Percentiles rank a stretch among this genome's conserved stretches.
These are phyloP conservation scores for Podospora pseudoanserina DNA, from an alignment of 495 filamentous ascomycete genomes.

Conservation along the genomic window DNA sequence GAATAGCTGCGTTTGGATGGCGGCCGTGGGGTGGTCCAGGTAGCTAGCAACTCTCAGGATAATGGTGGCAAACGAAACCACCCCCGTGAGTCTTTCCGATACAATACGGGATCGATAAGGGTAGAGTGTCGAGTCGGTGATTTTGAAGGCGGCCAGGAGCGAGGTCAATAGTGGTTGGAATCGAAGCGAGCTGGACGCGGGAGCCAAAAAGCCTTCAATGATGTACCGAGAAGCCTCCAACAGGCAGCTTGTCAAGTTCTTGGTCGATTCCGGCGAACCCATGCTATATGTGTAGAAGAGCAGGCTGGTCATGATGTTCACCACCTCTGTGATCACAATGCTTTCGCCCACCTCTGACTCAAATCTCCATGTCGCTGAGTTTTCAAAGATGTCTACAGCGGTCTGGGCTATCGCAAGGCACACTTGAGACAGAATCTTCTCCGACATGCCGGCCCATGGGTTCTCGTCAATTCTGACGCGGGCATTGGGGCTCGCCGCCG, in stretches of 20 bases:
- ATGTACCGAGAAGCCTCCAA: constrained; percentile 68
- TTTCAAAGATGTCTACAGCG: constrained; percentile 77
- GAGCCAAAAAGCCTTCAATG: constrained; percentile 68
- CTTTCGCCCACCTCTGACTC: constrained; percentile 60
- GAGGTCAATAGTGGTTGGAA: constrained; percentile 74
- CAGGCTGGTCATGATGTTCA: constrained; percentile 65
- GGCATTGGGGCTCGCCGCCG: constrained; percentile 47
- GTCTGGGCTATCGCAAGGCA: constrained; percentile 66
- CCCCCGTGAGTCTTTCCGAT: constrained; percentile 58
- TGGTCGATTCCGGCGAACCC: constrained; percentile 55
- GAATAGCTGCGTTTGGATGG: constrained; percentile 76
- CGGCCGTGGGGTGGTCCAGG: constrained; percentile 54
- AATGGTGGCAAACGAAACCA: constrained; percentile 62
- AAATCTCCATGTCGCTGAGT: constrained; percentile 79
- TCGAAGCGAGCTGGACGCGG: constrained; percentile 62
- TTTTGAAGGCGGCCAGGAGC: constrained; percentile 62
- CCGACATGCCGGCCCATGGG: constrained; percentile 67
- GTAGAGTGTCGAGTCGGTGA: constrained; percentile 61
- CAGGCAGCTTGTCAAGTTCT: constrained; percentile 58
- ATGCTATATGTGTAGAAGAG: constrained; percentile 69
- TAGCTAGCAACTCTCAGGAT: constrained; percentile 67
- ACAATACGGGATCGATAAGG: constrained; percentile 54
- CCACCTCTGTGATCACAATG: constrained; percentile 51
- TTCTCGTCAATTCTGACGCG: constrained; percentile 53
- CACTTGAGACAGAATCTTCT: constrained; percentile 70